Base-by-base conservation (phyloP, 2,329 filamentous ascomycete species). In the Aspergillus sergii region DNA sequence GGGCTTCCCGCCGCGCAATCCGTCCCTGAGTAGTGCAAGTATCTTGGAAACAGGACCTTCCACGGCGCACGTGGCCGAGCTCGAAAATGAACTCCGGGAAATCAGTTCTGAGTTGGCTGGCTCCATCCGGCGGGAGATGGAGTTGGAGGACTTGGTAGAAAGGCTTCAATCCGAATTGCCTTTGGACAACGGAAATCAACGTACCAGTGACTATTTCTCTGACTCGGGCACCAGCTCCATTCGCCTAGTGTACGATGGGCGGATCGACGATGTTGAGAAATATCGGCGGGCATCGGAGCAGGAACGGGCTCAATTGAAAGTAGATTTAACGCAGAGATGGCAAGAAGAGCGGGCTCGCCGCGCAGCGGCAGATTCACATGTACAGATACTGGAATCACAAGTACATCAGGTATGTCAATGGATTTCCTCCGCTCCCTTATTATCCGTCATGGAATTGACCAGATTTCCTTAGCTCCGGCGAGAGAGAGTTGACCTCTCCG, bases 191-290 rank as follows among this genome's bases (percentile, higher is more conserved):
- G 74, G 85, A 32, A 89, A 86, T 66, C 90, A 91, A 75, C 87
- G 94, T 64, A 96, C 92, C 11, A 98, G 95, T 79, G 95, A 99
- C 79, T 98, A 99, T 80, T 99, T 95, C 76, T 99, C 95, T 2
- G 95, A 99, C 77, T 97, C 94, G 7, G 95, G 95, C 36, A 90
- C 92, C 62, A 94, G 93, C 76, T 94, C 93, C 1, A 86, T 92
- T 59, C 91, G 93, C 72, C 90, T 89, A 72, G 89, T 90, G 1
- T 81, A 85, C 65, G 90, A 92, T 46, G 80, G 79, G 16, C 84
- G 86, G 53, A 80, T 78, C 36, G 88, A 90, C 72, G 92, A 97
- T 75, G 82, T 97, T 39, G 92, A 96, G 64, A 92, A 89, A 76
- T 84, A 95, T 53, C 91, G 94, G 71, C 86, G 95, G 68, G 89